Evolutionary conservation across 2,329 filamentous ascomycete species (phyloP), one percentile per base, ranked within the genome.

Genomic region (Trichoderma koningii): DNA sequence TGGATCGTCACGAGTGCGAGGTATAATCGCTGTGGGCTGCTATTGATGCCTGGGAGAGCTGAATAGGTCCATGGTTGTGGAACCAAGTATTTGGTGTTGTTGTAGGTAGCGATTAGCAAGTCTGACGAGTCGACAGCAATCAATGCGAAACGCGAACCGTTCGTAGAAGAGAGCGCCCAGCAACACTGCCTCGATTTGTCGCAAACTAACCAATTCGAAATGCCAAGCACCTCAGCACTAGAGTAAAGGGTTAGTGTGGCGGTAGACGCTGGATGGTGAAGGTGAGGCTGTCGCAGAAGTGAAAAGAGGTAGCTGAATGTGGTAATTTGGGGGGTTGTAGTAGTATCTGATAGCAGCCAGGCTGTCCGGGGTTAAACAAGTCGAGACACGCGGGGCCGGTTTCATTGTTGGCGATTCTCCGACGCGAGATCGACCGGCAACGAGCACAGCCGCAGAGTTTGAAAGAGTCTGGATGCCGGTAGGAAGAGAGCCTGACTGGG

Each of bases 341-440:
- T n/a, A n/a, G n/a, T n/a, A n/a, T n/a, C n/a, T n/a, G n/a, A n/a
- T n/a, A n/a, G n/a, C 51, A 23, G 21, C 21, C 21, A 23, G 45
- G 15, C 47, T 28, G 45, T 42, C 38, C 42, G 56, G 59, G 47
- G 48, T 21, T 30, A 42, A 7, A 52, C 52, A 53, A 34, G 42
- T 53, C 44, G 59, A 62, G 59, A 19, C 26, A 38, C 48, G 59
- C 59, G 59, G 59, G 59, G 59, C 48, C 23, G 23, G 59, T 62
- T 62, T 62, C 59, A 62, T n/a, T n/a, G 34, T 48, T 47, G 59
- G 48, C 55, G 38, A 68, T 53, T 67, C 68, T 67, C 63, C 55
- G 66, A 68, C 66, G 68, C 69, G 65, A 68, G 66, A 71, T 71
- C 70, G 69, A 34, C 69, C 66, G 65, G 69, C 66, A 66, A 53